phyloP scores from a whole-genome alignment of 2,329 filamentous ascomycete species.

The Pseudogymnoascus sp. region DNA sequence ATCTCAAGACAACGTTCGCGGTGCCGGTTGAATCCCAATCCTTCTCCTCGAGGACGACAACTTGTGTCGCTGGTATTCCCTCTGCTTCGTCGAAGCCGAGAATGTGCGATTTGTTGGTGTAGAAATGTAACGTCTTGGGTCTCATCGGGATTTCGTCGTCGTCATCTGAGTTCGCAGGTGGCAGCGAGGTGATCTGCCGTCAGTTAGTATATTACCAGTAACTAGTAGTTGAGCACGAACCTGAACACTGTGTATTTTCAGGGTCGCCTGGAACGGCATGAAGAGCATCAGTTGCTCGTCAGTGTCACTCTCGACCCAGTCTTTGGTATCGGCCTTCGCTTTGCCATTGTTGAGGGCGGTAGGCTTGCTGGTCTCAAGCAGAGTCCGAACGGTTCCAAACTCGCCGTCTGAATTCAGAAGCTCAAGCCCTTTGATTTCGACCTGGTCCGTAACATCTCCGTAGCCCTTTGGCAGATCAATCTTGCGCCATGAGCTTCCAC shows the following conservation, averaged over 20 bases:
- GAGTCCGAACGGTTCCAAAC: slow-evolving; percentile 61
- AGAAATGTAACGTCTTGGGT: slow-evolving; percentile 76
- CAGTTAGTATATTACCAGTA: slow-evolving; percentile 15
- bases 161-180: slow-evolving; percentile 49
- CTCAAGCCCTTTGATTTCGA: slow-evolving; percentile 74
- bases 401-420: slow-evolving; percentile 79
- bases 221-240: slow-evolving; percentile 32
- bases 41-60: slow-evolving; percentile 61
- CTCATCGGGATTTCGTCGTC: slow-evolving; percentile 72
- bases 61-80: slow-evolving; percentile 72
- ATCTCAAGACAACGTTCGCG: slow-evolving; percentile 66
- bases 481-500: slow-evolving; percentile 59
- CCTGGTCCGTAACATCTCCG: slow-evolving; percentile 70
- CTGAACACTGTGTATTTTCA: slow-evolving; percentile 82
- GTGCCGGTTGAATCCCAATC: slow-evolving; percentile 82
- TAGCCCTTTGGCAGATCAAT: slow-evolving; percentile 73
- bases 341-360: slow-evolving; percentile 51
- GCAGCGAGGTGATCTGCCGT: slow-evolving; percentile 73
- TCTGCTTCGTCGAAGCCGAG: slow-evolving; percentile 94
- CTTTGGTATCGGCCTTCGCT: slow-evolving; percentile 41
- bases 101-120: slow-evolving; percentile 80
- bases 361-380: slow-evolving; percentile 67
- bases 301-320: slow-evolving; percentile 94
- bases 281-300: slow-evolving; percentile 95
- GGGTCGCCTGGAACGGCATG: slow-evolving; percentile 75